Base-by-base conservation (phyloP, 1,284 basidiomycete genomes). In the Ganoderma sinense region DNA sequence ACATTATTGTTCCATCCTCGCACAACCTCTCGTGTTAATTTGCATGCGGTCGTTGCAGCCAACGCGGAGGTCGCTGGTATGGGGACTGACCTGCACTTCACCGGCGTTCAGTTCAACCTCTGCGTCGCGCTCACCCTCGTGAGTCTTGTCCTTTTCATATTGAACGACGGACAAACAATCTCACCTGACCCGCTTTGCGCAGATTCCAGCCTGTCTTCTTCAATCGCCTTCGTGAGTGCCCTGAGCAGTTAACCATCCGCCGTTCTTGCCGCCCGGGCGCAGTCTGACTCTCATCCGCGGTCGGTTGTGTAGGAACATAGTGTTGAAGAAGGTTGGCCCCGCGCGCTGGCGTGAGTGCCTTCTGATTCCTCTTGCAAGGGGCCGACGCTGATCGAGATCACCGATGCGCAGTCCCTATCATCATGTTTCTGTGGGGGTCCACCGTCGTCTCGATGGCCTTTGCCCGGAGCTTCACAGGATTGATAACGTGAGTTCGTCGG, bases 1-100 rank as follows among this genome's bases (percentile, higher is more conserved):
- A 90, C 90, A 80, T 31, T 53, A 14, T 39, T 55, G 10, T 88
- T n/a, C 89, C 41, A 4, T 13, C 10, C 5, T 40, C 39, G 23
- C n/a, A n/a, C 16, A 5, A 6, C 14, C 5, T 16, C 3, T 11
- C 36, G 2, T 23, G 33, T 4, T 8, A 39, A 40, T 14, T 36
- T 10, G 23, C 39, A 13, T 26, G 85, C 6, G 45, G 13, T 36
- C 20, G 8, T 29, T 43, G 16, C 53, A 74, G 73, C 71, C 2
- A 74, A 74, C 48, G 73, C 73, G 20, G 72, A 72, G 68, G 69
- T 74, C 7, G 73, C 73, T 4, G 73, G 73, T 0, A 20, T 74
- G 26, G 60, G 65, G 1, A 43, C 43, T 1, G 73, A 71, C 23
- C 48, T 74, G 11, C 67, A 68, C 33, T 51, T 74, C 11, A 74